phyloP scores from a whole-genome alignment of 2,329 filamentous ascomycete genomes.

The Arthroderma uncinatum region DNA sequence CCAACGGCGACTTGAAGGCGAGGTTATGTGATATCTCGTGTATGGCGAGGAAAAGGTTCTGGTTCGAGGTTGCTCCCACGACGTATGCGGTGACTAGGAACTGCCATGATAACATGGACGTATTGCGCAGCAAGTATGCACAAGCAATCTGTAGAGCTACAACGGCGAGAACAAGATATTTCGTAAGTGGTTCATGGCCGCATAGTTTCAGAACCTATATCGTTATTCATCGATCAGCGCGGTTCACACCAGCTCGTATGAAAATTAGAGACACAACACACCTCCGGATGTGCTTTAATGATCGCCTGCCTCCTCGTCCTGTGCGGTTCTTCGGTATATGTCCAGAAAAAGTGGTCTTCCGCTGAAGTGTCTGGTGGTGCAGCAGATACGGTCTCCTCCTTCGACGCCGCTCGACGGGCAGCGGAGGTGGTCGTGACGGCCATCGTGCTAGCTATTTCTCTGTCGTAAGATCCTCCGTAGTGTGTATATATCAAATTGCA shows the following conservation, averaged over 20 bases:
- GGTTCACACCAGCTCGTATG: neutral
- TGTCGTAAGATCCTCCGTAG: neutral
- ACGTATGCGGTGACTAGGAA: conserved; percentile 85
- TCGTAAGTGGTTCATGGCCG: conserved; percentile 88
- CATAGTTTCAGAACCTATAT: conserved; percentile 85
- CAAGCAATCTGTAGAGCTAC: conserved; percentile 69
- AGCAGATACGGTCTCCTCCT: neutral
- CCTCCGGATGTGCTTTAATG: conserved; percentile 96
- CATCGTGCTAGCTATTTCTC: neutral
- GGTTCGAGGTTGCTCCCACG: conserved; percentile 88
- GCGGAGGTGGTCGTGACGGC: neutral
- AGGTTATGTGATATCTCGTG: conserved; percentile 98
- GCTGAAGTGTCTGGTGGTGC: conserved; percentile 25
- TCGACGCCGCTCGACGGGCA: neutral
- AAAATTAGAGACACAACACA: conserved; percentile 30
- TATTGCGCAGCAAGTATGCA: conserved; percentile 65
- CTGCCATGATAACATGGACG: conserved; percentile 66
- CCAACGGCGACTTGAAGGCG: conserved; percentile 68
- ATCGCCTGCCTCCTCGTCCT: conserved; percentile 81
- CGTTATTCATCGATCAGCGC: neutral
- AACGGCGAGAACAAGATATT: conserved; percentile 78
- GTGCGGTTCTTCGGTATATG: conserved; percentile 96
- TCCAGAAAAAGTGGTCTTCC: conserved; percentile 80
- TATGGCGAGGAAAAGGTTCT: conserved; percentile 96
- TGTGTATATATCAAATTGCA: neutral